Evolutionary conservation across 257 asterid genomes (phyloP), one percentile per base, ranked within the genome.

Genomic region (Ballota nigra): DNA sequence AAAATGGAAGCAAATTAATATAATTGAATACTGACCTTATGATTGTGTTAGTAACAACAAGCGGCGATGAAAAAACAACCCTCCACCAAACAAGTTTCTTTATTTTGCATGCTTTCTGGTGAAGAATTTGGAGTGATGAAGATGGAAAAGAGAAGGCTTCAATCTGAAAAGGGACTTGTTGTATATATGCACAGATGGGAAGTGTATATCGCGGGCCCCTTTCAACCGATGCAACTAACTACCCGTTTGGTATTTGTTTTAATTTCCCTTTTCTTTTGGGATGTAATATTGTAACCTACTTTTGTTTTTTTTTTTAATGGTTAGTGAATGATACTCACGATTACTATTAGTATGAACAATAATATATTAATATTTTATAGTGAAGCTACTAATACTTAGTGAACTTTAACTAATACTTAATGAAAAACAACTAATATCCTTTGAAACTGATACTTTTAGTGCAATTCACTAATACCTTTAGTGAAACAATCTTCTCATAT

Each of bases 51-150:
- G 1, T 16, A 33, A 63, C 6, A 0, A 52, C 29, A 70, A 58
- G 16, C 70, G 84, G 75, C 28, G 71, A 68, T 51, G 80, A 59
- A 82, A n/a, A 71, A 85, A 64, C 89, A 61, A 85, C 85, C 59
- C 70, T 38, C 45, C 73, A 88, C 84, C 95, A 76, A 85, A 87
- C 84, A 24, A 51, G 26, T 45, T 52, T 36, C 19, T 63, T 43
- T 62, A 63, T 71, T 64, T 28, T 69, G 11, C 63, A 74, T 69
- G 65, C 73, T 78, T 82, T 56, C 9, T 58, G 22, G 68, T 73
- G 29, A 81, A 74, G 86, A 71, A 68, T 62, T 38, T n/a, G 15
- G 53, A 26, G 63, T n/a, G 57, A 43, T 38, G 68, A 62, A 70
- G 65, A 52, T 34, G 51, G 45, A 52, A 52, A 52, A 13, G 23